A percentile compares a stretch with the other conserved stretches of the same genome.
These are phyloP conservation scores for Lepidium aucheri DNA, from an alignment of 345 rosid species.

Conservation along the genomic window DNA sequence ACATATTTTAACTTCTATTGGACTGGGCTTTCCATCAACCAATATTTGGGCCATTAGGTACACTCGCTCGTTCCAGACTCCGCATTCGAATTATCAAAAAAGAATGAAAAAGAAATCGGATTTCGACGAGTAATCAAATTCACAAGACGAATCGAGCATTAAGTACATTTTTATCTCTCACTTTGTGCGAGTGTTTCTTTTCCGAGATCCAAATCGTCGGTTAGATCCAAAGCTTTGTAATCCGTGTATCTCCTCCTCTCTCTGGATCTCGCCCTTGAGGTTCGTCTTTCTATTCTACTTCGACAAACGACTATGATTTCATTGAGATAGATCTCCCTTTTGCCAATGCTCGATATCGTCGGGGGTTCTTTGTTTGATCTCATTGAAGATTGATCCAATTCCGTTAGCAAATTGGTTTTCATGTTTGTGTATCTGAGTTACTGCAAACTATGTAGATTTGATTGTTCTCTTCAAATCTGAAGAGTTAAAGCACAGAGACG, in stretches of 20 bases:
- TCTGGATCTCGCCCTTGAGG: slow-evolving; percentile 26
- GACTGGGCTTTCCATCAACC: slow-evolving; percentile 3
- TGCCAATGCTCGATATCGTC: slow-evolving; percentile 3
- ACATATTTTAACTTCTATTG: not conserved
- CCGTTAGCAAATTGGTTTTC: not conserved
- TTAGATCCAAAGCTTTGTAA: not conserved
- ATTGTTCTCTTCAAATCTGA: not conserved
- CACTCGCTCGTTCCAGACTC: not conserved
- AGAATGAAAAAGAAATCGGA: not conserved
- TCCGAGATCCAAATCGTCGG: slow-evolving; percentile 21
- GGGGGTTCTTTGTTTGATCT: not conserved
- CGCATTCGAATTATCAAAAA: not conserved
- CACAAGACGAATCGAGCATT: slow-evolving; percentile 9
- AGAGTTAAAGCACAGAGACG: not conserved
- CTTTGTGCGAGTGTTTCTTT: slow-evolving; percentile 1
- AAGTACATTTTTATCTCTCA: not conserved
- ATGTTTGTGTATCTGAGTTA: slow-evolving; percentile 2
- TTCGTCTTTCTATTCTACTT: slow-evolving; percentile 15
- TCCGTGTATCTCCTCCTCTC: slow-evolving; percentile 20
- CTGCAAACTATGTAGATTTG: slow-evolving; percentile 1
- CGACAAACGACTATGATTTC: not conserved
- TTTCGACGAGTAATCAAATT: not conserved
- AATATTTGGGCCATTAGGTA: not conserved
- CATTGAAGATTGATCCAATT: slow-evolving; percentile 1
- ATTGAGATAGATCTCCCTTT: slow-evolving; percentile 10